Conservation (phyloP, 306 rosid genomes). For the Rosa persica region DNA sequence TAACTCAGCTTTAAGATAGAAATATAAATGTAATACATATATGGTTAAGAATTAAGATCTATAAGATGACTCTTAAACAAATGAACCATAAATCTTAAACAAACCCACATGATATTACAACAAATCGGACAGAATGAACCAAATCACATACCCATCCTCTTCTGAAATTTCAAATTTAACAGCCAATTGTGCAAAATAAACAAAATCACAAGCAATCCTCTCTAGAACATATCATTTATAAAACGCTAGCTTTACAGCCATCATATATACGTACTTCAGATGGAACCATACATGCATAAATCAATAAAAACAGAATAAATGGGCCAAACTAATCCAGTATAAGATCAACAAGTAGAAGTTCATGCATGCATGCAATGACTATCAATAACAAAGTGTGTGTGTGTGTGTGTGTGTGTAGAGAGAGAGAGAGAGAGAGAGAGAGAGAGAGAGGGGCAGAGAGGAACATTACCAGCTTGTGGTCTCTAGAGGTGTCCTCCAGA, state of each 20-base stretch:
- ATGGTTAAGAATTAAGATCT: not conserved
- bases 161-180: not conserved
- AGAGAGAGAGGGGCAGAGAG: too few relatives aligned
- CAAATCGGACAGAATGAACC: not conserved
- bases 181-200: not conserved
- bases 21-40: not conserved
- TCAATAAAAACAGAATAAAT: not conserved
- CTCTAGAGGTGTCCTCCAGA: not conserved
- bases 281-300: not conserved
- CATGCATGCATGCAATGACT: not conserved
- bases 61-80: not conserved
- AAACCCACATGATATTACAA: not conserved
- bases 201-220: not conserved
- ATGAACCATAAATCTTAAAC: not conserved
- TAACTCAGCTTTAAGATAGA: not conserved
- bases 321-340: not conserved
- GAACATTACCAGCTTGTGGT: not conserved
- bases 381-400: not conserved
- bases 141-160: not conserved
- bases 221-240: not conserved
- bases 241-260: not conserved
- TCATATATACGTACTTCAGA: not conserved
- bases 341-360: not conserved
- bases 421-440: too few relatives aligned
- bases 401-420: too few relatives aligned